Conservation (phyloP, 108 stramenopile genomes). For the Fistulifera pelliculosa region DNA sequence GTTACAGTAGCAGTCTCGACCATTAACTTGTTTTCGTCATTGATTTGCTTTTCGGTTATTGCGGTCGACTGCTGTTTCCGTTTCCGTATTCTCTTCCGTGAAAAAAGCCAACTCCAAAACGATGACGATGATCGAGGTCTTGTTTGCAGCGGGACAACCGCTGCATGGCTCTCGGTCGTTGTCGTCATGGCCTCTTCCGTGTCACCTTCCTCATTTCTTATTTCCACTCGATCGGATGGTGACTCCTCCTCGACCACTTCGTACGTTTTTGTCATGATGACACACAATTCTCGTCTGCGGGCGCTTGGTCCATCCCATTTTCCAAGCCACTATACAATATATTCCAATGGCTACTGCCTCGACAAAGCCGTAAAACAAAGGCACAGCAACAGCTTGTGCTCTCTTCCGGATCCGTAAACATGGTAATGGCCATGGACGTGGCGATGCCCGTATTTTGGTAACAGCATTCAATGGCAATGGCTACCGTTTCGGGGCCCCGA, state of each 20-base stretch:
- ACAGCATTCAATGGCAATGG: conserved; percentile 76
- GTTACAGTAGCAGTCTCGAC: too few relatives aligned
- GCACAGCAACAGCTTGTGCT: conserved; percentile 67
- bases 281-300: conserved; percentile 47
- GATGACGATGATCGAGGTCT: too few relatives aligned
- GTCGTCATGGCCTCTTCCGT: too few relatives aligned
- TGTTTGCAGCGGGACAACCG: too few relatives aligned
- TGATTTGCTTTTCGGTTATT: too few relatives aligned
- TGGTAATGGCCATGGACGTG: conserved; percentile 69
- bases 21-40: too few relatives aligned
- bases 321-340: conserved; percentile 65
- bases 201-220: conserved; percentile 1
- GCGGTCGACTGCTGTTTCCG: too few relatives aligned
- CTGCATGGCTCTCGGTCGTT: too few relatives aligned
- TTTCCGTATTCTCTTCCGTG: too few relatives aligned
- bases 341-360: conserved; percentile 58
- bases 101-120: too few relatives aligned
- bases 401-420: conserved; percentile 53
- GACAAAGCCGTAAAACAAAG: conserved; percentile 67
- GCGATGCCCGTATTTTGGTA: conserved; percentile 86
- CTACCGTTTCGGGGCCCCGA: conserved; percentile 62
- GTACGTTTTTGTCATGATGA: conserved; percentile 43
- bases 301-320: conserved; percentile 71
- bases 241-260: conserved; percentile 27
- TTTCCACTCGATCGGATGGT: not conserved